These are phyloP conservation scores for Pichia inconspicua DNA, from an alignment of 1,139 yeast species.

Conservation along the genomic window DNA sequence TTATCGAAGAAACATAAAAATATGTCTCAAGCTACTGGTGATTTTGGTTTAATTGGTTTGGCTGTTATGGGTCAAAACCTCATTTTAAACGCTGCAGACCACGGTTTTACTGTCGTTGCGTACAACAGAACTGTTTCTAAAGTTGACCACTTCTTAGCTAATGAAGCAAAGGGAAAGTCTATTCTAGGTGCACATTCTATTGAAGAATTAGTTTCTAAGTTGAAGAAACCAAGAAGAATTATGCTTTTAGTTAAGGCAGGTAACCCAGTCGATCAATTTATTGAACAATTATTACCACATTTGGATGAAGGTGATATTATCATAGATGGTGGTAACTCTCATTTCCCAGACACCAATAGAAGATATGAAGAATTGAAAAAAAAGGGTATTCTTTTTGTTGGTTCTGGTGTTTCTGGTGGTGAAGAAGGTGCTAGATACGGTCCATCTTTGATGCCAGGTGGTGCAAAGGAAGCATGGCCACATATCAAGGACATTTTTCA, in stretches of 20 bases:
- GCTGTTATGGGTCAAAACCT: conserved; percentile 99
- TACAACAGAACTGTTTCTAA: conserved; percentile 95
- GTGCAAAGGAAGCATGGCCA: conserved; percentile 97
- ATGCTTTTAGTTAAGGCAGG: conserved; percentile 96
- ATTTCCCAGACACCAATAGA: conserved; percentile 97
- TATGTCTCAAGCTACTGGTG: conserved; percentile 49
- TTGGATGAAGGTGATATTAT: conserved; percentile 96
- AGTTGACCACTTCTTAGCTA: conserved; percentile 86
- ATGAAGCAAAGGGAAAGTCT: conserved; percentile 95
- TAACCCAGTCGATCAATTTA: conserved; percentile 86
- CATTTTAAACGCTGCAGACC: conserved; percentile 96
- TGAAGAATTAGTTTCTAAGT: conserved; percentile 77
- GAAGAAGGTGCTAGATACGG: conserved; percentile 99
- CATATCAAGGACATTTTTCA: conserved; percentile 96
- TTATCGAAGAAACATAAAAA: conserved; percentile 12
- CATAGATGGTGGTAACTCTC: conserved; percentile 99
- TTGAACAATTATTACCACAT: conserved; percentile 79
- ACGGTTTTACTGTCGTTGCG: conserved; percentile 94
- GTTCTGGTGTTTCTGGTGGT: conserved; percentile 99
- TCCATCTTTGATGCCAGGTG: conserved; percentile 99
- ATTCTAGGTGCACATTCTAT: conserved; percentile 93
- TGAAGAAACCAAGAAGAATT: conserved; percentile 96
- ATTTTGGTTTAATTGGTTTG: conserved; percentile 97
- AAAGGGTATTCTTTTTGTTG: conserved; percentile 88
- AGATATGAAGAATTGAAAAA: conserved; percentile 82